phyloP scores from a whole-genome alignment of 202 grass and related monocot species.

The Schoenoplectus tabernaemontani region DNA sequence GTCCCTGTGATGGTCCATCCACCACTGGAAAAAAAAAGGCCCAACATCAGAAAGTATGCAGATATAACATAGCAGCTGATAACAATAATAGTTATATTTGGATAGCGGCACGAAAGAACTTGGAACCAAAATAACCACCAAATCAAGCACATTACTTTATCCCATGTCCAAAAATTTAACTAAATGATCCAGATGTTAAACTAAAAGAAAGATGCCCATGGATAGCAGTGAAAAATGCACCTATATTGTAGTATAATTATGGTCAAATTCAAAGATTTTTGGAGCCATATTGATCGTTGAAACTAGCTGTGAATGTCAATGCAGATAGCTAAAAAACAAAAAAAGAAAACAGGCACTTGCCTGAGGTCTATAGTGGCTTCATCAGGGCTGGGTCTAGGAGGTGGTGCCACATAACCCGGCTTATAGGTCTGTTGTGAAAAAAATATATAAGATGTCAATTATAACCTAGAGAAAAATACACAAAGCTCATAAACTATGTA shows the following conservation, averaged over 20 bases:
- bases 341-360: conserved; percentile 35
- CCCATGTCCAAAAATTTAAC: not conserved
- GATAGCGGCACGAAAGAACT: conserved; percentile 3
- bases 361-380: conserved; percentile 82
- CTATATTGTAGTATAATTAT: not conserved
- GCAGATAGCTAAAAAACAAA: conserved; percentile 12
- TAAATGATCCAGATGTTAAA: not conserved
- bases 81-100: not conserved
- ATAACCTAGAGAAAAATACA: not conserved
- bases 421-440: conserved; percentile 65
- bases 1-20: conserved; percentile 66
- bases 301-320: not conserved
- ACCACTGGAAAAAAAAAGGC: conserved; percentile 36
- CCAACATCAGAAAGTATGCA: conserved; percentile 11
- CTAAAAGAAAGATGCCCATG: not conserved
- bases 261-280: not conserved
- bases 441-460: conserved; percentile 23
- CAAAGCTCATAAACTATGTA: not conserved
- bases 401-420: conserved; percentile 58
- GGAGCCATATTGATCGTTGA: not conserved
- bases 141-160: not conserved
- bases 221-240: not conserved
- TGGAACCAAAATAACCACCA: not conserved
- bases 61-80: not conserved
- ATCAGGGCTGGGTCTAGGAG: conserved; percentile 55